These are phyloP conservation scores for Penicillium macrosclerotiorum DNA, from an alignment of 495 filamentous ascomycete genomes.

Conservation along the genomic window DNA sequence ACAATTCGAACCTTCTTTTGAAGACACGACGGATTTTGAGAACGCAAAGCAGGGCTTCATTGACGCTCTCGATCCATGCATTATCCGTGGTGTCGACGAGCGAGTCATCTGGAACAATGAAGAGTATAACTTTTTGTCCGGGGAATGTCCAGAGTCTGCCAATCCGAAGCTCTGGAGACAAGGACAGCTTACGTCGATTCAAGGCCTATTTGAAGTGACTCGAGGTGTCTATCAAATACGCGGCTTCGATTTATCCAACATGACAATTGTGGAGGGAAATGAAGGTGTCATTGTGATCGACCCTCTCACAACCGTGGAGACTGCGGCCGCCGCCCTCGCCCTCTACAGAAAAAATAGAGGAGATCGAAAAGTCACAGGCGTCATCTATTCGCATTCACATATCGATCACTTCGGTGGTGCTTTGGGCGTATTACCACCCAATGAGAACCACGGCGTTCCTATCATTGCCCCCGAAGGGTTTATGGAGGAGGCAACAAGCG, in stretches of 20 bases:
- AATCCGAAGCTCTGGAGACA: slow-evolving; percentile 23
- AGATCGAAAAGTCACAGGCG: slow-evolving; percentile 13
- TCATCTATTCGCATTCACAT: slow-evolving; percentile 30
- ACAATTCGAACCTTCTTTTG: slow-evolving; percentile 11
- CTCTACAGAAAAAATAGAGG: slow-evolving; percentile 21
- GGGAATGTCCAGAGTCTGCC: slow-evolving; percentile 14
- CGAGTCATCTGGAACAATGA: slow-evolving; percentile 18
- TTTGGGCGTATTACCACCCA: slow-evolving; percentile 8
- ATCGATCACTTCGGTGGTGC: slow-evolving; percentile 26
- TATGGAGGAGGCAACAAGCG: slow-evolving; percentile 18
- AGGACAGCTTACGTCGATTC: background rate
- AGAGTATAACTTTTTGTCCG: slow-evolving; percentile 17
- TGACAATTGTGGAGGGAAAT: slow-evolving; percentile 1
- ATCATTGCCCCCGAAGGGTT: slow-evolving; percentile 26
- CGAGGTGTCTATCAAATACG: background rate
- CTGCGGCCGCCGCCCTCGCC: background rate
- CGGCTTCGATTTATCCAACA: background rate
- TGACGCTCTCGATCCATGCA: slow-evolving; percentile 9
- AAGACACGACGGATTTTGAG: slow-evolving; percentile 17
- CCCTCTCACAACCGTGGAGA: background rate
- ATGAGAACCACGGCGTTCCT: slow-evolving; percentile 7
- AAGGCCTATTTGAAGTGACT: background rate
- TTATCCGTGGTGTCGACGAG: slow-evolving; percentile 9
- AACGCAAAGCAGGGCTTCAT: slow-evolving; percentile 20
- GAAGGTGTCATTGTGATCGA: background rate